Evolutionary conservation across 257 asterid genomes (phyloP).

Genomic region (Forsythia viridissima): DNA sequence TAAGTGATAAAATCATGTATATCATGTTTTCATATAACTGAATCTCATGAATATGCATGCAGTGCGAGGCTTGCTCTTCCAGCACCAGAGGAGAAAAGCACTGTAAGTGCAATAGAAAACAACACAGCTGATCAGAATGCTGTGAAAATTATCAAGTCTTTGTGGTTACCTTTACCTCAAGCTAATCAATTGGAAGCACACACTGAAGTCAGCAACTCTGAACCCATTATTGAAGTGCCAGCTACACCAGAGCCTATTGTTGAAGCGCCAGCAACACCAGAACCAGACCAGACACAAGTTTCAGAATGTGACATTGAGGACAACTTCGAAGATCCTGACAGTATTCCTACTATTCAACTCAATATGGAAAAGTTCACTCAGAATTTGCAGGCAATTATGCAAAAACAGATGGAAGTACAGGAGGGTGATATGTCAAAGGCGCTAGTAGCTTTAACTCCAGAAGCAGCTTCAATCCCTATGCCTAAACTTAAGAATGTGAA

Average conservation of each 20-base stretch:
- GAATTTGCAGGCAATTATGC: conserved; percentile 67
- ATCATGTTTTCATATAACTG: conserved; percentile 21
- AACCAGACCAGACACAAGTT: conserved; percentile 45
- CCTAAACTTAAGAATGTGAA: conserved; percentile 87
- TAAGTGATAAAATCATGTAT: not conserved
- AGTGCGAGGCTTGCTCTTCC: conserved; percentile 96
- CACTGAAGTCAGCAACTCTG: conserved; percentile 41
- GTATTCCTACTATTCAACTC: conserved; percentile 85
- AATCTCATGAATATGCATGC: conserved; percentile 38
- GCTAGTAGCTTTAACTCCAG: conserved; percentile 76
- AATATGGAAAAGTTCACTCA: conserved; percentile 80
- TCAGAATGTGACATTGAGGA: conserved; percentile 66
- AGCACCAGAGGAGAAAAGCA: conserved; percentile 77
- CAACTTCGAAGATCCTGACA: conserved; percentile 62
- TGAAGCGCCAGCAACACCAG: conserved; percentile 67
- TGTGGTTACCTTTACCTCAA: conserved; percentile 65
- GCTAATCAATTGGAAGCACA: conserved; percentile 28
- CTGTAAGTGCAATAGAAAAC: conserved; percentile 47
- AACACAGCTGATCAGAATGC: conserved; percentile 44
- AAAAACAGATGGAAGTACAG: conserved; percentile 59
- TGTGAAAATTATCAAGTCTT: conserved; percentile 38
- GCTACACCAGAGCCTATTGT: conserved; percentile 36
- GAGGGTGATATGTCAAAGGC: conserved; percentile 81
- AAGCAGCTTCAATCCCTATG: conserved; percentile 86
- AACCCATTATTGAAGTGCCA: conserved; percentile 75